Evolutionary conservation across 352 stramenopile species (phyloP).

Genomic region (Thalassiosira hispida): DNA sequence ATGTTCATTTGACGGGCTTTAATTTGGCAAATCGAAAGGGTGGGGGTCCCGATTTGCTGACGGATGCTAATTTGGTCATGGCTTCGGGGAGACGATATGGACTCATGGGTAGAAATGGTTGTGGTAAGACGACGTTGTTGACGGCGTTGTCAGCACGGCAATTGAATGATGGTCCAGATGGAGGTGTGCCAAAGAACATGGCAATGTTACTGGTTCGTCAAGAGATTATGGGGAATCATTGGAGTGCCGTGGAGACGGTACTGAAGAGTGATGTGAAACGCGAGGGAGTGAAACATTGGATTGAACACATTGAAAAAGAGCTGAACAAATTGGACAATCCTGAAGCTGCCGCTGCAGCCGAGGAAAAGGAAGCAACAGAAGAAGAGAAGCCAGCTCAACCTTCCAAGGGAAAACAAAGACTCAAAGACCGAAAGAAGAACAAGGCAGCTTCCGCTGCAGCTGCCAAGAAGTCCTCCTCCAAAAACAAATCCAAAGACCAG

Average conservation of each 20-base stretch:
- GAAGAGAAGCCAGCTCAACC: not conserved
- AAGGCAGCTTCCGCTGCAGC: constrained; percentile 25
- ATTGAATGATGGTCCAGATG: constrained; percentile 27
- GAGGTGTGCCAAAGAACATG: constrained; percentile 70
- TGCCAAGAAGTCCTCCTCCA: constrained; percentile 35
- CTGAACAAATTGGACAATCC: constrained; percentile 62
- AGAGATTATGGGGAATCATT: constrained; percentile 78
- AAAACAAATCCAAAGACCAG: constrained; percentile 17
- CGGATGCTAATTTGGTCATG: constrained; percentile 66
- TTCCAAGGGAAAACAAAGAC: constrained; percentile 57
- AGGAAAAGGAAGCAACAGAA: not conserved
- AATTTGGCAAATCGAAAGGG: constrained; percentile 73
- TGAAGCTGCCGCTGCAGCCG: constrained; percentile 1
- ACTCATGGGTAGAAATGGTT: constrained; percentile 69
- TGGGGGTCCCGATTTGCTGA: constrained; percentile 65
- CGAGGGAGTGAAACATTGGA: constrained; percentile 70
- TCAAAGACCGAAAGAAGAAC: constrained; percentile 62
- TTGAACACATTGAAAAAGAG: constrained; percentile 65
- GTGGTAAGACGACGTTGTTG: constrained; percentile 75
- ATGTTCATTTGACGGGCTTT: constrained; percentile 72
- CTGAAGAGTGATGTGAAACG: constrained; percentile 71
- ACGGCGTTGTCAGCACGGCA: constrained; percentile 60
- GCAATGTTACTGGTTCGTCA: constrained; percentile 76
- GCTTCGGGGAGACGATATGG: constrained; percentile 63
- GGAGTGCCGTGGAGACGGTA: constrained; percentile 66